Percentiles rank a stretch among this genome's conserved stretches.
Evolutionary conservation across 1,139 yeast genomes (phyloP).

Genomic region (Scheffersomyces parashehatae): DNA sequence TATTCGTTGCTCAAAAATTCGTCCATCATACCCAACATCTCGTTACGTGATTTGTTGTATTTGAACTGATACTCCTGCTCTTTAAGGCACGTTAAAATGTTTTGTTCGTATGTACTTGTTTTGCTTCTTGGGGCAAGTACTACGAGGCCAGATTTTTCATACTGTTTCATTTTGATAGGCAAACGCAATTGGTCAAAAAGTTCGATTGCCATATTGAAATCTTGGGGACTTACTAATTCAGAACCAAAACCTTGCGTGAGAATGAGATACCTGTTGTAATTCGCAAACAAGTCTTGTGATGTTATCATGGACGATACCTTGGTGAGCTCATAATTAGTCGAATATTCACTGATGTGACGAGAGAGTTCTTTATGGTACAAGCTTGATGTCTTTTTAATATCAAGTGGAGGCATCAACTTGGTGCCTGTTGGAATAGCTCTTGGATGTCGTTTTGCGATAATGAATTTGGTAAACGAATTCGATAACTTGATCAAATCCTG

Average conservation of each 20-base stretch:
- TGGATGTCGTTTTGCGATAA: conserved; percentile 15
- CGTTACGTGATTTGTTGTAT: conserved; percentile 25
- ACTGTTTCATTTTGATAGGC: conserved; percentile 33
- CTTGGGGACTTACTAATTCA: conserved; percentile 31
- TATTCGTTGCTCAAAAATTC: conserved; percentile 25
- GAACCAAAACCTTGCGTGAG: conserved; percentile 45
- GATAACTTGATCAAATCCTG: conserved; percentile 67
- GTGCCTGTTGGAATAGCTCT: conserved; percentile 1
- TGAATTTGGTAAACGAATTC: conserved; percentile 42
- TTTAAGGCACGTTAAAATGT: conserved; percentile 24
- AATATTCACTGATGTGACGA: conserved; percentile 54
- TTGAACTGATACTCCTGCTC: conserved; percentile 27
- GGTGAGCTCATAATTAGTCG: conserved; percentile 33
- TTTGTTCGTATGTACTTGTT: conserved; percentile 22
- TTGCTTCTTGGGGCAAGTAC: conserved; percentile 30
- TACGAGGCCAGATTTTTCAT: conserved; percentile 37
- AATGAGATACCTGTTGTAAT: conserved; percentile 40
- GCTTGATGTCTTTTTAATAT: conserved; percentile 28
- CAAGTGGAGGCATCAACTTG: conserved; percentile 27
- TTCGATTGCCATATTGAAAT: conserved; percentile 33
- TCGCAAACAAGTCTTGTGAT: conserved; percentile 43
- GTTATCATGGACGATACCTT: conserved; percentile 42
- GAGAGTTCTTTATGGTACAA: conserved; percentile 41
- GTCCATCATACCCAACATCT: conserved; percentile 19
- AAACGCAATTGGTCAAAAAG: conserved; percentile 31